A percentile compares a stretch with the other conserved stretches of the same genome.
Conservation (phyloP, 2,329 filamentous ascomycete species). For the Fusarium nisikadoi region DNA sequence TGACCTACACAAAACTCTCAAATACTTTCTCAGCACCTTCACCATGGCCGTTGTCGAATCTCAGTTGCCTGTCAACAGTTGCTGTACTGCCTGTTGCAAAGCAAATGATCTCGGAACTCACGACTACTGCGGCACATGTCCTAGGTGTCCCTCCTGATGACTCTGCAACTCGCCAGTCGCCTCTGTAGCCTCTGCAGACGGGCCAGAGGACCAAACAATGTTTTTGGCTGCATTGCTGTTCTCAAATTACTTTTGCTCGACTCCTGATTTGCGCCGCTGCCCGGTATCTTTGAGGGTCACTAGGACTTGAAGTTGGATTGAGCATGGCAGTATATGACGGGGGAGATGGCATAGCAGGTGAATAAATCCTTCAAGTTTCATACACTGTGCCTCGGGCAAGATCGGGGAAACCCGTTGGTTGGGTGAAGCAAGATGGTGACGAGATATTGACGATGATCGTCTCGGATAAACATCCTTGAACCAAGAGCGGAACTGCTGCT, state of each 20-base stretch:
- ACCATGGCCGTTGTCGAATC: constrained; percentile 36
- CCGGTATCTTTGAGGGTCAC: neutral
- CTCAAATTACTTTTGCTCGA: neutral
- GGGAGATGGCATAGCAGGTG: neutral
- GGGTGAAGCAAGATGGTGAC: neutral
- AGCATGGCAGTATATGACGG: neutral
- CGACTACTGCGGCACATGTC: constrained; percentile 49
- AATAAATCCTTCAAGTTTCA: constrained; percentile 9
- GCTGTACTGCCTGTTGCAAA: constrained; percentile 48
- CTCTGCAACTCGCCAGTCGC: neutral
- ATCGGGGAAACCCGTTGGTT: neutral
- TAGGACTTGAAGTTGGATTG: neutral
- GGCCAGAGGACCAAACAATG: neutral
- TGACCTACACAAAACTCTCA: neutral
- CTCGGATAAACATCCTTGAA: neutral
- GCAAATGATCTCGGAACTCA: constrained; percentile 48
- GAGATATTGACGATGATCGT: neutral
- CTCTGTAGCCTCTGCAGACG: neutral
- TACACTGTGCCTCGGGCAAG: neutral
- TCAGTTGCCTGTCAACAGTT: constrained; percentile 36
- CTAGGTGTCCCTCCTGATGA: constrained; percentile 40
- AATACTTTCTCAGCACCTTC: neutral
- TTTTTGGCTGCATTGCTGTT: neutral
- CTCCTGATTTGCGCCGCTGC: neutral
- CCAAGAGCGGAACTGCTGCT: neutral